A percentile compares a stretch with the other conserved stretches of the same genome.
Evolutionary conservation across 306 rosid species (phyloP).

Genomic region (Fagus sylvatica): DNA sequence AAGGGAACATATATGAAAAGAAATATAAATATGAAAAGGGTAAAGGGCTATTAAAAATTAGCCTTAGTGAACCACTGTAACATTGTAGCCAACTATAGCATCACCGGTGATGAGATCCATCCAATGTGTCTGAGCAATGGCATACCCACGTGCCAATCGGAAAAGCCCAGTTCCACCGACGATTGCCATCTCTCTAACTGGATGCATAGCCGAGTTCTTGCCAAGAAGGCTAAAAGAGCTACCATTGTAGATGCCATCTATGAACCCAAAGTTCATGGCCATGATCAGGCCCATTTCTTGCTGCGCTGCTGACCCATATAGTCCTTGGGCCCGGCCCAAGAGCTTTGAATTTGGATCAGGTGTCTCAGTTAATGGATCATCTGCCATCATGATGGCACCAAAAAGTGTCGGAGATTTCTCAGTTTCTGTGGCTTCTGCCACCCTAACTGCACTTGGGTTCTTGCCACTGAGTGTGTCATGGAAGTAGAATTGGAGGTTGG

Average conservation of each 20-base stretch:
- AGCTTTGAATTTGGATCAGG: conserved; percentile 67
- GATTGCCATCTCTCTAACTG: conserved; percentile 66
- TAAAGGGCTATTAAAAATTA: background rate
- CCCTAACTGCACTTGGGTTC: conserved; percentile 60
- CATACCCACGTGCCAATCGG: conserved; percentile 77
- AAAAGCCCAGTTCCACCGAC: conserved; percentile 82
- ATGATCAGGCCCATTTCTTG: conserved; percentile 58
- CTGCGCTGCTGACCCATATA: conserved; percentile 64
- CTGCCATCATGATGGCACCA: conserved; percentile 62
- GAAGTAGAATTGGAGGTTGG: conserved; percentile 77
- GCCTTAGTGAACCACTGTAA: conserved; percentile 60
- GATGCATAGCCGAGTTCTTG: conserved; percentile 47
- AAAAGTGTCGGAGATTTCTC: conserved; percentile 45
- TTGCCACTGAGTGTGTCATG: conserved; percentile 76
- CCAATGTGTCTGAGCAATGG: conserved; percentile 63
- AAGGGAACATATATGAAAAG: too few relatives aligned
- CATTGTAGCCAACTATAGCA: conserved; percentile 78
- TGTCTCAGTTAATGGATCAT: conserved; percentile 71
- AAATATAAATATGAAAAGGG: too few relatives aligned
- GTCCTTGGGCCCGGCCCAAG: conserved; percentile 78
- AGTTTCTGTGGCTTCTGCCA: conserved; percentile 47
- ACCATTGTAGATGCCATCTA: conserved; percentile 57
- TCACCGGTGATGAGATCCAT: conserved; percentile 43
- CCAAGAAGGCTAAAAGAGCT: conserved; percentile 68
- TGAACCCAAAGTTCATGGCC: conserved; percentile 61